Evolutionary conservation across 768 basidiomycete genomes (phyloP).

Genomic region (Suillus cothurnatus): DNA sequence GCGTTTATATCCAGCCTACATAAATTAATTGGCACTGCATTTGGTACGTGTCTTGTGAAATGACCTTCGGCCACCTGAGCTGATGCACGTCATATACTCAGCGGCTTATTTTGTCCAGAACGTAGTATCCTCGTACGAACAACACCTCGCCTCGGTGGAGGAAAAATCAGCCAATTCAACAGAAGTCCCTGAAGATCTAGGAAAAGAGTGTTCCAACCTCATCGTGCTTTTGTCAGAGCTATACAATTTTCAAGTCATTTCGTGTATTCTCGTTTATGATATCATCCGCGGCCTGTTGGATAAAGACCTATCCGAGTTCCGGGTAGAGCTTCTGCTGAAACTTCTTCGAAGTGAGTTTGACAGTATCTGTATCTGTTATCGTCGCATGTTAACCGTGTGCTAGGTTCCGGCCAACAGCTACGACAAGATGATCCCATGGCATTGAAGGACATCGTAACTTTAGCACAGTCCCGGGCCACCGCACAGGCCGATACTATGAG

Average conservation of each 20-base stretch:
- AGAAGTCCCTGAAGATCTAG: slow-evolving; percentile 41
- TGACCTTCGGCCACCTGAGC: not conserved
- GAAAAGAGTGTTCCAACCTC: slow-evolving; percentile 91
- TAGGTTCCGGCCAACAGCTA: slow-evolving; percentile 91
- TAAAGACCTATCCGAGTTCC: slow-evolving; percentile 67
- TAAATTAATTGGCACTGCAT: slow-evolving; percentile 82
- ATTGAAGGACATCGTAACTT: slow-evolving; percentile 85
- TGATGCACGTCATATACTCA: slow-evolving; percentile 29
- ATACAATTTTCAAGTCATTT: slow-evolving; percentile 95
- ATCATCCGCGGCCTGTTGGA: slow-evolving; percentile 76
- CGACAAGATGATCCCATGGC: slow-evolving; percentile 91
- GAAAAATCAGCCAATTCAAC: slow-evolving; percentile 19
- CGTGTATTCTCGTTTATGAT: slow-evolving; percentile 88
- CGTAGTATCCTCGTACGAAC: slow-evolving; percentile 67
- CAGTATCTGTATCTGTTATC: not conserved
- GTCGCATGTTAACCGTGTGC: slow-evolving; percentile 11
- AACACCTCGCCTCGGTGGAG: slow-evolving; percentile 43
- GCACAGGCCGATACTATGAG: slow-evolving; percentile 51
- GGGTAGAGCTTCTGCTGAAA: slow-evolving; percentile 86
- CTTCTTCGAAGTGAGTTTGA: slow-evolving; percentile 69
- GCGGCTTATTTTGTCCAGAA: slow-evolving; percentile 85
- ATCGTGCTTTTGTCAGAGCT: slow-evolving; percentile 87
- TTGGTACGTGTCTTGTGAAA: slow-evolving; percentile 58
- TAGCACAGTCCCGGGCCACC: slow-evolving; percentile 74
- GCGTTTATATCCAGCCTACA: slow-evolving; percentile 82